Evolutionary conservation across 2,329 filamentous ascomycete species (phyloP).

Genomic region (Paracoccidioides lutzii): DNA sequence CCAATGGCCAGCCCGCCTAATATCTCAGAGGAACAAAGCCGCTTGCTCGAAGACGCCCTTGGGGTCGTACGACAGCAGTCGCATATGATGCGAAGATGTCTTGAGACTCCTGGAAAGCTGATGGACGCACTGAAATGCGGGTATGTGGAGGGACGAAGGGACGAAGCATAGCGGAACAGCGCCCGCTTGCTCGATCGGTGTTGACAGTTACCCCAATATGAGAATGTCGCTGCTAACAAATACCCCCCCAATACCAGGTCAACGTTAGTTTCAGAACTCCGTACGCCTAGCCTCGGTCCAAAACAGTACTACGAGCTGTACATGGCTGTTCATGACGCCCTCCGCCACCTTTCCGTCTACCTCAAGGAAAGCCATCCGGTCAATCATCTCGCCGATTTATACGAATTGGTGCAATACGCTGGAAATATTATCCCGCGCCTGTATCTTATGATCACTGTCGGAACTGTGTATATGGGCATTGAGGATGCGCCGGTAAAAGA

Average conservation of each 20-base stretch:
- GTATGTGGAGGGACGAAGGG: slow-evolving; percentile 42
- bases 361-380: slow-evolving; percentile 94
- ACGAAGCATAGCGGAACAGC: not conserved
- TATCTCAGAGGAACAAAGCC: slow-evolving; percentile 66
- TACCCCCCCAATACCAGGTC: slow-evolving; percentile 48
- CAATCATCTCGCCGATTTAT: slow-evolving; percentile 94
- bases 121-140: slow-evolving; percentile 99
- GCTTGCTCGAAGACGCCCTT: slow-evolving; percentile 93
- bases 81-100: slow-evolving; percentile 89
- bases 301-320: slow-evolving; percentile 99
- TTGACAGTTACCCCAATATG: not conserved
- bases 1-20: slow-evolving; percentile 42
- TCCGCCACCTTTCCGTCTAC: slow-evolving; percentile 91
- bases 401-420: slow-evolving; percentile 95
- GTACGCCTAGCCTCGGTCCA: slow-evolving; percentile 90
- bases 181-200: not conserved
- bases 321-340: slow-evolving; percentile 96
- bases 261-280: slow-evolving; percentile 93
- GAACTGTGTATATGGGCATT: slow-evolving; percentile 97
- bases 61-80: slow-evolving; percentile 95
- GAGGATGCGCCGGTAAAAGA: slow-evolving; percentile 97
- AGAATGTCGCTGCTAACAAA: slow-evolving; percentile 4
- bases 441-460: slow-evolving; percentile 98
- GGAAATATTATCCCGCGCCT: slow-evolving; percentile 93
- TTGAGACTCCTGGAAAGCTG: slow-evolving; percentile 93